Conservation (phyloP, 1,284 basidiomycete genomes). For the Trametes pubescens region DNA sequence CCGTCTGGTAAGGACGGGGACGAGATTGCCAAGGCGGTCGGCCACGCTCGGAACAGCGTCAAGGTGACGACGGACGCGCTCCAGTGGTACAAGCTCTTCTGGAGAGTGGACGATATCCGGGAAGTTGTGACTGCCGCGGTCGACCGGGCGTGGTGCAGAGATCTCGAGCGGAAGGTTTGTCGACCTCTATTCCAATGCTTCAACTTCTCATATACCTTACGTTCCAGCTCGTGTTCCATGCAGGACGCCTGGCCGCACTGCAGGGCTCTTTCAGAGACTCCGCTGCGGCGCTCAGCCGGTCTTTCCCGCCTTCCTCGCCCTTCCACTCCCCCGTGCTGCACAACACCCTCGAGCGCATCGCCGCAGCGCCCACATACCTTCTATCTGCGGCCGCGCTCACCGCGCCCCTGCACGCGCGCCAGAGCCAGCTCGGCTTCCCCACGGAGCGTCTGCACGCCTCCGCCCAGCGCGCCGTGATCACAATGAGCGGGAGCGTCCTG, state of each 20-base stretch:
- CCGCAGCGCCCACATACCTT: constrained; percentile 55
- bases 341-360: constrained; percentile 71
- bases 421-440: constrained; percentile 66
- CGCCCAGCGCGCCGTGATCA: constrained; percentile 69
- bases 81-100: constrained; percentile 73
- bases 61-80: constrained; percentile 60
- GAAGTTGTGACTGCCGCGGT: constrained; percentile 62
- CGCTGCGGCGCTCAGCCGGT: constrained; percentile 51
- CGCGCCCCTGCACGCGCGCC: constrained; percentile 62
- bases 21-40: constrained; percentile 59
- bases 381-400: constrained; percentile 62
- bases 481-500: constrained; percentile 55
- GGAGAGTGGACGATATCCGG: constrained; percentile 77
- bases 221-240: constrained; percentile 71
- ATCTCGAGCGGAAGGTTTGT: constrained; percentile 71
- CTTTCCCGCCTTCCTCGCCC: constrained; percentile 47
- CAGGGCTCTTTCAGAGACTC: constrained; percentile 57
- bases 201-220: constrained; percentile 2
- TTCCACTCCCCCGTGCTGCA: constrained; percentile 73
- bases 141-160: constrained; percentile 66
- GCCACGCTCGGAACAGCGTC: constrained; percentile 58
- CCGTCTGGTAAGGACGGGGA: constrained; percentile 44
- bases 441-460: constrained; percentile 71
- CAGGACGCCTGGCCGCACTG: constrained; percentile 67
- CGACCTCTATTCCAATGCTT: neutral